These are phyloP conservation scores for Hypoxylon crocopeplum DNA, from an alignment of 495 filamentous ascomycete species.

Conservation along the genomic window DNA sequence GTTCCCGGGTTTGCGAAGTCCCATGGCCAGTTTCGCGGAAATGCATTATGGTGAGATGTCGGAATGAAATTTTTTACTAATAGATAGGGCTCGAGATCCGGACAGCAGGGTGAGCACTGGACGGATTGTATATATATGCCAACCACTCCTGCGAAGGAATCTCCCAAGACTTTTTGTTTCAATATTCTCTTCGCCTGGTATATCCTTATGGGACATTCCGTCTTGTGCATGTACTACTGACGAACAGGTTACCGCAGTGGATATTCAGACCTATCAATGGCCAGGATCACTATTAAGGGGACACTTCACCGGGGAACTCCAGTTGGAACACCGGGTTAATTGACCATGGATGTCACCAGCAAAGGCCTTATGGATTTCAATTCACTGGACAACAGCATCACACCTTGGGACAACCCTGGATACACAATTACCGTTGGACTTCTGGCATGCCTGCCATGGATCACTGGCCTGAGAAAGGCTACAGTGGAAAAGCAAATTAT, in stretches of 20 bases:
- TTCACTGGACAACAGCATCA: constrained; percentile 11
- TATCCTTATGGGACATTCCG: constrained; percentile 31
- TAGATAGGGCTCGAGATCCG: constrained; percentile 49
- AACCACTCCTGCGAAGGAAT: constrained; percentile 47
- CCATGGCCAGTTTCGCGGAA: constrained; percentile 36
- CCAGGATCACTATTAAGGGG: constrained; percentile 16
- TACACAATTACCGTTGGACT: constrained; percentile 16
- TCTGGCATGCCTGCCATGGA: constrained; percentile 35
- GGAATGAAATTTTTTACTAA: constrained; percentile 41
- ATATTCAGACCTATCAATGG: background rate
- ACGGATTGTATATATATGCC: constrained; percentile 55
- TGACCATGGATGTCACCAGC: constrained; percentile 8
- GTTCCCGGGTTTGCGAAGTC: constrained; percentile 34
- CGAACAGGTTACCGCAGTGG: constrained; percentile 12
- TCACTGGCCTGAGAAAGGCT: constrained; percentile 22
- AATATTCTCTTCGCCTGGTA: constrained; percentile 28
- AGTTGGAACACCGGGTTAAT: constrained; percentile 15
- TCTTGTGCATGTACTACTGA: constrained; percentile 34
- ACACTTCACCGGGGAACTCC: constrained; percentile 13
- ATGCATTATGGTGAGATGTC: constrained; percentile 40
- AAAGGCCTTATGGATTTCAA: constrained; percentile 13
- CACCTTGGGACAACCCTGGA: background rate
- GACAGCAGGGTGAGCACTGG: constrained; percentile 59
- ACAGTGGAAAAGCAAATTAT: constrained; percentile 10
- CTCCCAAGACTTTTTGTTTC: constrained; percentile 39